phyloP scores from a whole-genome alignment of 2,329 filamentous ascomycete species.

The Arthrobotrys iridis region DNA sequence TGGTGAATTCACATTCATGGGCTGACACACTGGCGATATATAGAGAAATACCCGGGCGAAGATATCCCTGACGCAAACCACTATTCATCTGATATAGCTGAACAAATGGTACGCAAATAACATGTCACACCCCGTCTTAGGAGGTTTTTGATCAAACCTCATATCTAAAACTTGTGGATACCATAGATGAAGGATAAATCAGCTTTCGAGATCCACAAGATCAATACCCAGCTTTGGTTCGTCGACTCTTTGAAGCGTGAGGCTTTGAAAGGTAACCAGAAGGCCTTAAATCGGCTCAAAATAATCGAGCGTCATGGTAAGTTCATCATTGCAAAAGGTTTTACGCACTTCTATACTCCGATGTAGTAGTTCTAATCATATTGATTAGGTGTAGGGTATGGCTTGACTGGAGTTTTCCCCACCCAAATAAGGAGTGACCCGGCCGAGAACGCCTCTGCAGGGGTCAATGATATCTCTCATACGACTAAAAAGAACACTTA shows the following conservation, averaged over 20 bases:
- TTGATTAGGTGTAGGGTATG: neutral
- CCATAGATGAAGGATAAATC: slow-evolving; percentile 19
- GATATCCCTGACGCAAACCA: neutral
- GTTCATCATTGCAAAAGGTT: neutral
- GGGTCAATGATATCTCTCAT: too few relatives aligned
- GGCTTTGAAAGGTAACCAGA: slow-evolving; percentile 14
- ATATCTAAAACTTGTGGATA: neutral
- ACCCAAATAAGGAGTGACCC: too few relatives aligned
- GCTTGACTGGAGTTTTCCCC: too few relatives aligned
- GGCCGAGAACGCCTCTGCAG: too few relatives aligned
- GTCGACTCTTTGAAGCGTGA: slow-evolving; percentile 30
- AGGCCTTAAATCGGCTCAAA: neutral
- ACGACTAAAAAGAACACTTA: too few relatives aligned
- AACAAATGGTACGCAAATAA: neutral
- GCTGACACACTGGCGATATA: too few relatives aligned
- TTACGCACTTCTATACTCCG: neutral
- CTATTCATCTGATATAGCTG: neutral
- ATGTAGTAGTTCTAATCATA: neutral
- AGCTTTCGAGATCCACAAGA: slow-evolving; percentile 22
- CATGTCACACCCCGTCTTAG: too few relatives aligned
- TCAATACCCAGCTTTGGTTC: slow-evolving; percentile 31
- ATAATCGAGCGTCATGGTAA: slow-evolving; percentile 23
- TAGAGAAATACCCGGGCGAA: neutral
- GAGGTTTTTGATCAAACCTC: too few relatives aligned
- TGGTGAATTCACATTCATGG: too few relatives aligned